phyloP scores from a whole-genome alignment of 352 stramenopile species.

The Thalassiosira ordinaria region DNA sequence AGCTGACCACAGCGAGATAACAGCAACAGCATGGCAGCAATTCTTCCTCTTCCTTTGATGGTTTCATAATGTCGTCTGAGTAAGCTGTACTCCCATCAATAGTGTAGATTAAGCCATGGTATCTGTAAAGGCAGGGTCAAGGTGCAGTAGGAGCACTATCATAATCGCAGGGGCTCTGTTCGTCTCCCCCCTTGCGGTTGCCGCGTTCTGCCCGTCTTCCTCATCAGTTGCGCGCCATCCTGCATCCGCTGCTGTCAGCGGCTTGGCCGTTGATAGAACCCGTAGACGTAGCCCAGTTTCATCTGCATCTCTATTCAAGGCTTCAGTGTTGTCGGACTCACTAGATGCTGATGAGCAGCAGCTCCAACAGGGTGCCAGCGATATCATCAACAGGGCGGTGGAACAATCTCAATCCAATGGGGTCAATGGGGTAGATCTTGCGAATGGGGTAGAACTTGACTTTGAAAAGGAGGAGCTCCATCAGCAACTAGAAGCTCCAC shows the following conservation, averaged over 20 bases:
- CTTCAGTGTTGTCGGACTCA: constrained; percentile 12
- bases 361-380: neutral
- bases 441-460: constrained; percentile 6
- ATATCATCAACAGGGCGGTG: constrained; percentile 27
- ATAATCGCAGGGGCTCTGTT: constrained; percentile 42
- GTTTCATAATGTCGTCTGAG: neutral
- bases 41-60: too few relatives aligned
- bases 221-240: neutral
- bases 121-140: constrained; percentile 1
- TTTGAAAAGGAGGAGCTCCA: constrained; percentile 4
- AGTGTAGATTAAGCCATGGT: constrained; percentile 19
- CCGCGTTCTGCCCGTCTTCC: constrained; percentile 30
- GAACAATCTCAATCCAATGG: constrained; percentile 12
- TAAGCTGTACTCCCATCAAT: neutral
- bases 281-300: too few relatives aligned
- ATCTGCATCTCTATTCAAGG: too few relatives aligned
- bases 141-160: constrained; percentile 13
- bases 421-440: neutral
- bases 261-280: too few relatives aligned
- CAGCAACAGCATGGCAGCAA: too few relatives aligned
- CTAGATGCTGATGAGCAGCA: constrained; percentile 22
- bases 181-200: constrained; percentile 26
- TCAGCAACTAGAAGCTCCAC: neutral
- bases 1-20: too few relatives aligned
- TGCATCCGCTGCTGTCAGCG: too few relatives aligned